phyloP scores from a whole-genome alignment of 305 asterid species.

The Rubia occidens region DNA sequence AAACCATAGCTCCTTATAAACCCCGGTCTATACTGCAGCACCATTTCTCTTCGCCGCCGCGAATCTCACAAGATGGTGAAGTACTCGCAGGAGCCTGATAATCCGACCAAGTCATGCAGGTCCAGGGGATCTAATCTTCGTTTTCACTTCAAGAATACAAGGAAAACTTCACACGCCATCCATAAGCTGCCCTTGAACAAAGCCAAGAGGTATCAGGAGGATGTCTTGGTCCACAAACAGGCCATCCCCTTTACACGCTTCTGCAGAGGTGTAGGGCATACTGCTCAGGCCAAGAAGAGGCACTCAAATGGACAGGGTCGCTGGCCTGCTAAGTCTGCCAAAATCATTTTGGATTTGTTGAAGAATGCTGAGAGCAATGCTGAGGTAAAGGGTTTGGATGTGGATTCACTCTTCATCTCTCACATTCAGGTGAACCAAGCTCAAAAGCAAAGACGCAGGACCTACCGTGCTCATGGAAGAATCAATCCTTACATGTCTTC shows the following conservation, averaged over 20 bases:
- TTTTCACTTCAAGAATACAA: constrained; percentile 80
- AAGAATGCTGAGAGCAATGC: constrained; percentile 84
- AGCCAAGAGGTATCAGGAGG: constrained; percentile 73
- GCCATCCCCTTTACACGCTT: constrained; percentile 77
- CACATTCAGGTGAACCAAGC: constrained; percentile 85
- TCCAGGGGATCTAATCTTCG: constrained; percentile 71
- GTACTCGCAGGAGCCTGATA: constrained; percentile 70
- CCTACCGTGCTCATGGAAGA: constrained; percentile 80
- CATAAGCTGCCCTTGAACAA: constrained; percentile 50
- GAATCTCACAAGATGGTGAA: constrained; percentile 25
- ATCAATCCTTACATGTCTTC: constrained; percentile 80
- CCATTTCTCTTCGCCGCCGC: constrained; percentile 8
- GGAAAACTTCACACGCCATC: constrained; percentile 72
- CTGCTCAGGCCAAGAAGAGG: constrained; percentile 77
- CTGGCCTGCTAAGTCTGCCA: constrained; percentile 77
- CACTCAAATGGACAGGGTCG: constrained; percentile 82
- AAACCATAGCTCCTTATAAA: not conserved
- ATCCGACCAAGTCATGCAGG: constrained; percentile 70
- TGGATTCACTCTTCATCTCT: constrained; percentile 61
- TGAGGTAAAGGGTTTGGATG: constrained; percentile 85
- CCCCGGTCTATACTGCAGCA: not conserved
- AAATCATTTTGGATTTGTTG: constrained; percentile 55
- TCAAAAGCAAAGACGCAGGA: constrained; percentile 66
- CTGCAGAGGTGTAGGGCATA: constrained; percentile 69
- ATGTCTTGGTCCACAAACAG: constrained; percentile 70